Base-by-base conservation (phyloP, 2,329 filamentous ascomycete genomes). In the Xylariaceae sp. region DNA sequence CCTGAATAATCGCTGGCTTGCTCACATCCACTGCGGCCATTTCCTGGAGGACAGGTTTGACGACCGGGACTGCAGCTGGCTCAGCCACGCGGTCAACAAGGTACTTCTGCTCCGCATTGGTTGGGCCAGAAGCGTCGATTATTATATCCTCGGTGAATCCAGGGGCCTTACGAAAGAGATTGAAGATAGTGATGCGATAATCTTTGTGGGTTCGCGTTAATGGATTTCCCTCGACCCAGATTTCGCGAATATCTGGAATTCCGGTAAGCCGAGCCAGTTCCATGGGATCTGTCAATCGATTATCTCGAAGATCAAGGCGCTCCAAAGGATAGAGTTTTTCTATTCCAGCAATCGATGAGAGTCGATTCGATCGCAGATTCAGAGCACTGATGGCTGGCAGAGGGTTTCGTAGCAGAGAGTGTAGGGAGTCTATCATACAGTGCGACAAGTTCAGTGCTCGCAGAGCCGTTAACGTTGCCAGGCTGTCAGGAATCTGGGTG, bases 371-470 rank as follows among this genome's bases (percentile, higher is more conserved):
- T 46, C 92, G 84, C 44, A 98, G 78, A 60, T 97, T 97, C 46
- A 98, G 74, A 1, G 91, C 91, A 1, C 88, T 94, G 52, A 98
- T 95, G 17, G 93, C 92, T 22, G 93, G 92, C 5, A 98, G 76
- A 11, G 93, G 89, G 59, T 86, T 93, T 52, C 86, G 83, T 2
- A 83, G 83, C 34, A 98, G 74, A 2, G 92, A 95, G 59, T 94
- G 87, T 45, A 98, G 75, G 14, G 90, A 93, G 57, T 92, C 88
- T 52, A 98, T 97, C 91, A 97, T 96, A 75, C 92, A 97, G 60
- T 95, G 87, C 4, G 92, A 95, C 21, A 98, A 75, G 60, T 98
- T 97, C 43, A 98, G 72, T 20, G 93, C 91, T 53, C 91, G 83
- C n/a, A 98, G 77, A 22, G 89, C 85, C 17, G 89, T 90, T 47